phyloP scores from a whole-genome alignment of 768 basidiomycete genomes.

The Agaricus subrufescens region DNA sequence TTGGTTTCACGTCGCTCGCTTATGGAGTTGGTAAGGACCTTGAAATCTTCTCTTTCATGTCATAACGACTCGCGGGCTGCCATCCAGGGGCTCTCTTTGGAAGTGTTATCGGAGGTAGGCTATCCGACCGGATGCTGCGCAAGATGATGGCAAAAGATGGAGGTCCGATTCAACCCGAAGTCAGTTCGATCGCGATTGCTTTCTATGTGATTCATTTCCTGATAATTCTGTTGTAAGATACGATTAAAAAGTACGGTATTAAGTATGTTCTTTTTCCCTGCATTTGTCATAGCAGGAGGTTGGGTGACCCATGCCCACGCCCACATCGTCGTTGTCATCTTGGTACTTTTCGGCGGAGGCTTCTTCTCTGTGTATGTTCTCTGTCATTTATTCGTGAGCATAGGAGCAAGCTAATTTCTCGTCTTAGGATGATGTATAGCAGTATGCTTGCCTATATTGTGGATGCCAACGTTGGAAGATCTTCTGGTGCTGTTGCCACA shows the following conservation, averaged over 20 bases:
- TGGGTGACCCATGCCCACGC: conserved; percentile 61
- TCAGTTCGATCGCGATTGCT: conserved; percentile 20
- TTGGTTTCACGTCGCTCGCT: conserved; percentile 69
- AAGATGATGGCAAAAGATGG: conserved; percentile 29
- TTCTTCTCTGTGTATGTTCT: conserved; percentile 64
- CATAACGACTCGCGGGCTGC: neutral
- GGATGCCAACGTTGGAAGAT: conserved; percentile 16
- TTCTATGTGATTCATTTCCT: neutral
- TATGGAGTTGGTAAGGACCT: conserved; percentile 38
- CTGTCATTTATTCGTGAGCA: neutral
- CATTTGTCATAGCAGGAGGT: conserved; percentile 11
- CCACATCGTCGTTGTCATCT: conserved; percentile 61
- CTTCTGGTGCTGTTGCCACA: conserved; percentile 15
- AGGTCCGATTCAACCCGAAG: conserved; percentile 54
- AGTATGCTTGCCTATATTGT: conserved; percentile 17
- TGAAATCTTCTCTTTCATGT: neutral
- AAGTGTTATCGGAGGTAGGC: conserved; percentile 33
- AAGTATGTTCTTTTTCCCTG: conserved; percentile 15
- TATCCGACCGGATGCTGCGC: conserved; percentile 33
- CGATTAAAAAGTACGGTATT: conserved; percentile 58
- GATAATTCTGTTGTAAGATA: conserved; percentile 41
- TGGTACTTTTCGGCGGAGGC: conserved; percentile 68
- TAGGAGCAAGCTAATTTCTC: neutral
- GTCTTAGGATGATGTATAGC: conserved; percentile 10
- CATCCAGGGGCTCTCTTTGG: conserved; percentile 29